A percentile compares a stretch with the other conserved stretches of the same genome.
These are phyloP conservation scores for Glutinoglossum americanum DNA, from an alignment of 495 filamentous ascomycete genomes.

Conservation along the genomic window DNA sequence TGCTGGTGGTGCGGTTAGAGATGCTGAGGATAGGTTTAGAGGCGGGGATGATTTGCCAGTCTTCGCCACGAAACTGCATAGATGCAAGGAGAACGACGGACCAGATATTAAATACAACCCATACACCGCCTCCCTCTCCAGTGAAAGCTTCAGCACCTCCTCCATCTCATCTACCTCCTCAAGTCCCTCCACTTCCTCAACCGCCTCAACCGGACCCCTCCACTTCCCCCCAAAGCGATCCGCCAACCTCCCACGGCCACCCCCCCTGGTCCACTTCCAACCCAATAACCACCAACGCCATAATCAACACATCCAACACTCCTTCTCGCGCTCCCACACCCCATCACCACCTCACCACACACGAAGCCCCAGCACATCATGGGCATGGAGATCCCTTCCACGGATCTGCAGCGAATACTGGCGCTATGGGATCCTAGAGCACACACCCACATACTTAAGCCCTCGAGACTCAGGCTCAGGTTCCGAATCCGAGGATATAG, in stretches of 20 bases:
- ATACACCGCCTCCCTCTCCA: no score
- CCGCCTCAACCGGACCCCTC: not conserved
- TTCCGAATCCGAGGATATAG: not conserved
- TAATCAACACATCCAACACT: not conserved
- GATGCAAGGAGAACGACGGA: no score
- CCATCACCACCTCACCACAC: no score
- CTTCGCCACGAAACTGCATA: no score
- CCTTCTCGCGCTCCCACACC: not conserved
- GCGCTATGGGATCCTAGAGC: not conserved
- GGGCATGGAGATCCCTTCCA: not conserved
- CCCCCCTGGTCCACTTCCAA: not conserved
- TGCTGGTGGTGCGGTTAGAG: not conserved
- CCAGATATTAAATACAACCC: no score
- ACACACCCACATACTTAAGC: not conserved
- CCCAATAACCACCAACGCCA: not conserved
- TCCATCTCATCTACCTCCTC: not conserved
- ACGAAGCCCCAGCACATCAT: not conserved
- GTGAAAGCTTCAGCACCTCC: no score
- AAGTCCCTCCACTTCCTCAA: not conserved
- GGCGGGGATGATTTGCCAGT: no score
- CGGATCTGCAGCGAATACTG: not conserved
- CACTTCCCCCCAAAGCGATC: not conserved
- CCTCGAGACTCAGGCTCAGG: not conserved
- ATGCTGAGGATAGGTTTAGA: no score
- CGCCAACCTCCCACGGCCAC: not conserved